Evolutionary conservation across 169 alveolate genomes (phyloP).

Genomic region (Plasmodium yoelii): DNA sequence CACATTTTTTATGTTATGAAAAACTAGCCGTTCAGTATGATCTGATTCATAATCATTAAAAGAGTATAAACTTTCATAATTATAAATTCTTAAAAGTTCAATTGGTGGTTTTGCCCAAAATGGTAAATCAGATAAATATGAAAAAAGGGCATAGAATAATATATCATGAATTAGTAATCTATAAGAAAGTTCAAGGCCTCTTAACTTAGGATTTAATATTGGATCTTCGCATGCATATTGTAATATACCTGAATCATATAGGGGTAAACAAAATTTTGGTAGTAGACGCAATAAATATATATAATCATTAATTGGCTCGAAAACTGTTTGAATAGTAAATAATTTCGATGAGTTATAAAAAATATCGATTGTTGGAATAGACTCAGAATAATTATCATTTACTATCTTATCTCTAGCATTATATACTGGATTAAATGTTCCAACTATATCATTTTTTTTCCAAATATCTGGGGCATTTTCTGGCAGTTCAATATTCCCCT

Average conservation of each 20-base stretch:
- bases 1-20: slow-evolving; percentile 78
- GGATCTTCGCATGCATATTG: slow-evolving; percentile 84
- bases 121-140: slow-evolving; percentile 83
- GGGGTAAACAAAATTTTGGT: slow-evolving; percentile 82
- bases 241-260: slow-evolving; percentile 81
- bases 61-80: slow-evolving; percentile 79
- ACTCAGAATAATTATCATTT: slow-evolving; percentile 62
- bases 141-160: slow-evolving; percentile 78
- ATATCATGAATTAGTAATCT: slow-evolving; percentile 82
- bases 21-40: slow-evolving; percentile 80
- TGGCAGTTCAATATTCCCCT: background rate
- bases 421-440: slow-evolving; percentile 67
- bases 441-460: slow-evolving; percentile 29
- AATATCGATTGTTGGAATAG: slow-evolving; percentile 80
- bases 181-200: slow-evolving; percentile 82
- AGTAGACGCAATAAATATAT: slow-evolving; percentile 75
- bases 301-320: slow-evolving; percentile 58
- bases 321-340: slow-evolving; percentile 67
- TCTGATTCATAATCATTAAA: slow-evolving; percentile 80
- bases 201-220: slow-evolving; percentile 75
- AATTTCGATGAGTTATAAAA: slow-evolving; percentile 78
- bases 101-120: slow-evolving; percentile 84
- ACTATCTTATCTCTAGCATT: slow-evolving; percentile 58
- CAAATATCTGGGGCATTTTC: slow-evolving; percentile 31
- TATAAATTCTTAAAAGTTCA: slow-evolving; percentile 76